Conservation (phyloP, 148 eudicot species). For the Camellia japonica region DNA sequence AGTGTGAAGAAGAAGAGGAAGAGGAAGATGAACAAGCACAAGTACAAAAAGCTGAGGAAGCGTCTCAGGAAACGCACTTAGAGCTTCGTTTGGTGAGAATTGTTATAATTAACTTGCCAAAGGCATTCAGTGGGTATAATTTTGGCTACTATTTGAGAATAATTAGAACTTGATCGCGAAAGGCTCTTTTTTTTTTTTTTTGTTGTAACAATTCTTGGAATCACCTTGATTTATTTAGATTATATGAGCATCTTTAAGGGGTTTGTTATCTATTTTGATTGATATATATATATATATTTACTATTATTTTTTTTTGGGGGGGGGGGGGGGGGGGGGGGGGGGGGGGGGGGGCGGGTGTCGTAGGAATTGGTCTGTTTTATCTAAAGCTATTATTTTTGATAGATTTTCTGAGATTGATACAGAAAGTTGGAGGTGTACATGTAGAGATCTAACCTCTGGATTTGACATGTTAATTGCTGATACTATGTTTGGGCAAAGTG, state of each 20-base stretch:
- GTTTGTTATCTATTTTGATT: not conserved
- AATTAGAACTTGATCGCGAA: not conserved
- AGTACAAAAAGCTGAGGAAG: constrained; percentile 52
- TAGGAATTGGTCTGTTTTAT: not conserved
- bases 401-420: not conserved
- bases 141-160: not conserved
- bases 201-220: not conserved
- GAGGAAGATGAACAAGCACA: constrained; percentile 62
- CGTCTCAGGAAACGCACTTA: constrained; percentile 31
- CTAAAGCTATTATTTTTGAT: not conserved
- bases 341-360: too few species aligned
- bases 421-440: not conserved
- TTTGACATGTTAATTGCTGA: not conserved
- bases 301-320: not conserved
- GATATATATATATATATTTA: too few species aligned
- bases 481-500: not conserved
- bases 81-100: not conserved
- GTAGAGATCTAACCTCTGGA: not conserved
- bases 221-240: not conserved
- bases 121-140: not conserved
- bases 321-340: too few species aligned
- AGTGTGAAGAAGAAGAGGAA: constrained; percentile 55
- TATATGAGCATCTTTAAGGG: not conserved
- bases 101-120: not conserved
- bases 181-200: too few species aligned